phyloP scores from a whole-genome alignment of 2,329 filamentous ascomycete genomes.

The Penicillium sp. region DNA sequence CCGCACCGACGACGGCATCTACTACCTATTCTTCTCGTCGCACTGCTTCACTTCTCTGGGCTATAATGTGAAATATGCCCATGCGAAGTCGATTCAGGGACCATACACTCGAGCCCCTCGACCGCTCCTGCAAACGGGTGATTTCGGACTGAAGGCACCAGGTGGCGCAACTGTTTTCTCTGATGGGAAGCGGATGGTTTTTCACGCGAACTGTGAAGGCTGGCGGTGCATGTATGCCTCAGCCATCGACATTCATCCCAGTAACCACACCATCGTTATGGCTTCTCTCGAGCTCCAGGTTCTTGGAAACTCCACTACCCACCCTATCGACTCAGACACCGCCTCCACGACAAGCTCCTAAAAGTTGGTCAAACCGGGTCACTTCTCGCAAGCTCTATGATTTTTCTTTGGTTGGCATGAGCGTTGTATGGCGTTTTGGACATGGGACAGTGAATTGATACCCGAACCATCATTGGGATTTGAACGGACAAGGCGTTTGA shows the following conservation, averaged over 20 bases:
- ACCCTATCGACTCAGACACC: not conserved
- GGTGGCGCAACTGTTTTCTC: constrained; percentile 26
- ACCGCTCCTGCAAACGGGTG: constrained; percentile 32
- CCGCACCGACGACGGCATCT: constrained; percentile 39
- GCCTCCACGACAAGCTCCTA: not conserved
- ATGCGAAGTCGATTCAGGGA: constrained; percentile 36
- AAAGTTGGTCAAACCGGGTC: not conserved
- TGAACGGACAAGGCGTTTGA: not conserved
- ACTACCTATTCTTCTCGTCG: constrained; percentile 59
- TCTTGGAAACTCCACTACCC: constrained; percentile 1
- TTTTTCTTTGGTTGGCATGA: constrained; percentile 1
- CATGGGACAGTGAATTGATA: constrained; percentile 2
- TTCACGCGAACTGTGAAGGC: constrained; percentile 27
- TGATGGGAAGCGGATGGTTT: constrained; percentile 28
- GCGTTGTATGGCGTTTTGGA: not conserved
- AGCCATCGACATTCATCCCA: constrained; percentile 21
- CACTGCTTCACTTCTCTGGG: constrained; percentile 52
- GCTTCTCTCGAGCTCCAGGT: constrained; percentile 5
- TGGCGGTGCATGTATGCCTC: constrained; percentile 27
- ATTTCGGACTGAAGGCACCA: constrained; percentile 24
- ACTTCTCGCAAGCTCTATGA: not conserved
- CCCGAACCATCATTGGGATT: constrained; percentile 5
- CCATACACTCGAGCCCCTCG: constrained; percentile 32
- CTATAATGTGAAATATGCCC: constrained; percentile 59
- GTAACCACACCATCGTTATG: constrained; percentile 14